Evolutionary conservation across 192 early-diverging fungal species (phyloP).

Genomic region (Chytriomyces sp.): DNA sequence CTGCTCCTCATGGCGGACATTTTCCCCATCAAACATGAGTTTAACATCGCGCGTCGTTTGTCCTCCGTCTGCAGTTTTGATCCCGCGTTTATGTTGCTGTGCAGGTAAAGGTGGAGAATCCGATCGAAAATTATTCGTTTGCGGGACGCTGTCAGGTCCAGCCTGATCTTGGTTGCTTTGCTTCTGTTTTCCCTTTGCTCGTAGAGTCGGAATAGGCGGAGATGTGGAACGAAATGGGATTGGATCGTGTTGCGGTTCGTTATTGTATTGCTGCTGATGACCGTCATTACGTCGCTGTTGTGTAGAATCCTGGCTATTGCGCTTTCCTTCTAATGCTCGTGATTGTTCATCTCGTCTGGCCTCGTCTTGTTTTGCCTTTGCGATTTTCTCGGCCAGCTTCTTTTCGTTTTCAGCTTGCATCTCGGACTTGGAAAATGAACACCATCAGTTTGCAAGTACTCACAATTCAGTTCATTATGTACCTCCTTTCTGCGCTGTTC

Average conservation of each 20-base stretch:
- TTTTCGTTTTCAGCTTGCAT: constrained; percentile 24
- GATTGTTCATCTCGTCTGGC: constrained; percentile 5
- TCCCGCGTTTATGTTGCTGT: too few relatives aligned
- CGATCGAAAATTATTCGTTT: too few relatives aligned
- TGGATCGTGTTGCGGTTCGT: not conserved
- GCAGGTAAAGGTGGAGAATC: too few relatives aligned
- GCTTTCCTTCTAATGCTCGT: constrained; percentile 16
- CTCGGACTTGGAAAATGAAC: not conserved
- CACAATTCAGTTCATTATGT: not conserved
- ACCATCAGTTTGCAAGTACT: not conserved
- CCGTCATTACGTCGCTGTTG: not conserved
- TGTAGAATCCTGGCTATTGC: constrained; percentile 8
- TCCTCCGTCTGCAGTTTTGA: too few relatives aligned
- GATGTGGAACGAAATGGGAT: constrained; percentile 28
- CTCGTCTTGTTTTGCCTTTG: constrained; percentile 16
- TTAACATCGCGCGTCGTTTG: too few relatives aligned
- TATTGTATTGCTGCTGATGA: constrained; percentile 5
- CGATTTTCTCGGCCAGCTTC: constrained; percentile 25
- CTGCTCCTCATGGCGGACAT: too few relatives aligned
- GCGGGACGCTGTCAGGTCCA: too few relatives aligned
- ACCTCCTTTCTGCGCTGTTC: constrained; percentile 41
- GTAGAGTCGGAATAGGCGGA: constrained; percentile 31
- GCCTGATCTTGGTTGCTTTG: too few relatives aligned
- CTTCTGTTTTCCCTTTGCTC: not conserved
- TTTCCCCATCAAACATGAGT: too few relatives aligned